Percentiles rank a stretch among this genome's conserved stretches.
Evolutionary conservation across 73 alveolate genomes (phyloP).

Genomic region (Paramecium biaurelia): DNA sequence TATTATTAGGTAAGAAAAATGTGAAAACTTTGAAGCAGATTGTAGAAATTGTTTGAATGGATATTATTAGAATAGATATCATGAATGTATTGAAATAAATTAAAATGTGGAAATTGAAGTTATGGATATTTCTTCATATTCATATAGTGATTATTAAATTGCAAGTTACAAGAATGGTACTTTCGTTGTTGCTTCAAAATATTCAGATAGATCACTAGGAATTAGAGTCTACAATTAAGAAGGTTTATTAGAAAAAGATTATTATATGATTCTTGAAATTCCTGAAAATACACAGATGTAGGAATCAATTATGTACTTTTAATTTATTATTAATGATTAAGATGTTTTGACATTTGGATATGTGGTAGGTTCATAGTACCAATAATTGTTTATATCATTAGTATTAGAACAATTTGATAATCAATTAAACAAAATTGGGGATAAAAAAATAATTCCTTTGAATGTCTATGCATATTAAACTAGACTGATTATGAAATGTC

Average conservation of each 20-base stretch:
- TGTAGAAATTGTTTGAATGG: background rate
- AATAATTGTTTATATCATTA: too few relatives aligned
- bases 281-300: background rate
- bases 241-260: background rate
- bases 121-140: background rate
- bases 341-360: background rate
- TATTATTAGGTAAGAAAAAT: background rate
- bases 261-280: background rate
- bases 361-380: background rate
- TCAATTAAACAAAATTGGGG: background rate
- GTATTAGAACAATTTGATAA: background rate
- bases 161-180: background rate
- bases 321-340: background rate
- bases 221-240: background rate
- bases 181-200: background rate
- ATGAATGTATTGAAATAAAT: background rate
- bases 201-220: background rate
- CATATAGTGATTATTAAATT: background rate
- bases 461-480: background rate
- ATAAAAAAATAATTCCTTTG: background rate
- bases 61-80: background rate
- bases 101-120: background rate
- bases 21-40: background rate
- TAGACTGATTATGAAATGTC: background rate
- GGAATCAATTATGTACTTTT: too few relatives aligned